Evolutionary conservation across 768 basidiomycete genomes (phyloP).

Genomic region (Kwoniella sp.): DNA sequence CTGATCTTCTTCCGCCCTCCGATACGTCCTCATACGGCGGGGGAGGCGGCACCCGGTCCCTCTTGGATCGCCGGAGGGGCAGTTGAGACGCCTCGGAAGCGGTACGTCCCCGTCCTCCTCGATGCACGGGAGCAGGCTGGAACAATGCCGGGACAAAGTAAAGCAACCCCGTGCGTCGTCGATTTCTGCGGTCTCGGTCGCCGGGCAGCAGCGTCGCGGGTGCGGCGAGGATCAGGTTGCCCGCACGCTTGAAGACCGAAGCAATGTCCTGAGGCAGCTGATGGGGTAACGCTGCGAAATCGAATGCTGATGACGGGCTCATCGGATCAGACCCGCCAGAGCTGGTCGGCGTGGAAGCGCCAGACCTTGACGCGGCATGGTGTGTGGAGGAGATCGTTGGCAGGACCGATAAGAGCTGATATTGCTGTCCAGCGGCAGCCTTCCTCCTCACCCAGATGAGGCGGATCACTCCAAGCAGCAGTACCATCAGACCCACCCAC

Average conservation of each 20-base stretch:
- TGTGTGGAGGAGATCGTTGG: constrained; percentile 9
- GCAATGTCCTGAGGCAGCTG: constrained; percentile 23
- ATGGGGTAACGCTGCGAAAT: not conserved
- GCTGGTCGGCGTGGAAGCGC: constrained; percentile 7
- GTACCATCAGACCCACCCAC: constrained; percentile 72
- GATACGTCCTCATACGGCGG: constrained; percentile 23
- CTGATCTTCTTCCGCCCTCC: no score
- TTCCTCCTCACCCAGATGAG: constrained; percentile 39
- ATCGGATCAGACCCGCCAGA: constrained; percentile 5
- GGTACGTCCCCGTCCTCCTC: constrained; percentile 25
- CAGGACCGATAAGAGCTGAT: constrained; percentile 27
- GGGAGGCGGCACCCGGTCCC: constrained; percentile 12
- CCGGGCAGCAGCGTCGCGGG: constrained; percentile 30
- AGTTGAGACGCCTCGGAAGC: constrained; percentile 31
- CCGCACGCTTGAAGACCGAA: constrained; percentile 29
- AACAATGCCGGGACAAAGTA: constrained; percentile 40
- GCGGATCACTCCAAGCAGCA: constrained; percentile 66
- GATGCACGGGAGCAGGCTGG: constrained; percentile 11
- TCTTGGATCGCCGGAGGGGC: constrained; percentile 16
- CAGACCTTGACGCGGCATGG: not conserved
- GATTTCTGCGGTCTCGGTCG: constrained; percentile 1
- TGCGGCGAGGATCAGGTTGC: constrained; percentile 35
- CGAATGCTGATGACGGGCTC: constrained; percentile 9
- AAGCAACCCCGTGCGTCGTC: constrained; percentile 22
- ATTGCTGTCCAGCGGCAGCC: constrained; percentile 3